Evolutionary conservation across 2,329 filamentous ascomycete species (phyloP).

Genomic region (Alternaria angustiovoidea): DNA sequence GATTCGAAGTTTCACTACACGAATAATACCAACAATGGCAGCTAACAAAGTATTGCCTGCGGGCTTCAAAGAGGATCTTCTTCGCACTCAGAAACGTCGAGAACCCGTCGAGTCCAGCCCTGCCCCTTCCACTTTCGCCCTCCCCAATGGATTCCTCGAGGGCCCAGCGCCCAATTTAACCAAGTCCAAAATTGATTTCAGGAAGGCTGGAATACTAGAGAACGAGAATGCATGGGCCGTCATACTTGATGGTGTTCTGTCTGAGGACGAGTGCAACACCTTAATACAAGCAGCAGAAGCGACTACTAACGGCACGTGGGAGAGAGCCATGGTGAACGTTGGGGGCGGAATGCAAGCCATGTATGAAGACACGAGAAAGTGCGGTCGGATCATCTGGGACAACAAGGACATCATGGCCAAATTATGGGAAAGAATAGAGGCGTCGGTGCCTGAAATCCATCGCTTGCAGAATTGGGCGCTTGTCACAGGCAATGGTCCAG

Average conservation of each 20-base stretch:
- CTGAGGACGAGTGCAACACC: slow-evolving; percentile 66
- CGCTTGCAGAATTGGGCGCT: slow-evolving; percentile 47
- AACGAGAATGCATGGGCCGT: slow-evolving; percentile 66
- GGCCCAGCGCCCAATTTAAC: slow-evolving; percentile 57
- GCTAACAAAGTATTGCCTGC: not conserved
- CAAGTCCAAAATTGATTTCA: slow-evolving; percentile 63
- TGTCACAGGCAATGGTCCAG: slow-evolving; percentile 58
- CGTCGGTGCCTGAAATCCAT: slow-evolving; percentile 58
- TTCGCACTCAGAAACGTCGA: not conserved
- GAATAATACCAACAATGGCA: slow-evolving; percentile 4
- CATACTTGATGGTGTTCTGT: slow-evolving; percentile 70
- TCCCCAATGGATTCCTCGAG: slow-evolving; percentile 60
- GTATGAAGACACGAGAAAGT: slow-evolving; percentile 68
- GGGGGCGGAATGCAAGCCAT: slow-evolving; percentile 68
- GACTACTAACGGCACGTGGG: slow-evolving; percentile 61
- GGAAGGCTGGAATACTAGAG: slow-evolving; percentile 56
- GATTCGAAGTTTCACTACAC: not conserved
- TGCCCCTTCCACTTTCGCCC: slow-evolving; percentile 39
- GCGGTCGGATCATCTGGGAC: slow-evolving; percentile 82
- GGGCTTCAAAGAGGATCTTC: not conserved
- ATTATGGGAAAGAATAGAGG: slow-evolving; percentile 66
- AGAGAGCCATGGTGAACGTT: slow-evolving; percentile 72
- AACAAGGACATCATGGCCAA: slow-evolving; percentile 66
- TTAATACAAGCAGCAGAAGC: slow-evolving; percentile 44
- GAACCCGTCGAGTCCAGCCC: not conserved